Conservation (phyloP, 23 red algal species). For the Porphyridium purpureum region DNA sequence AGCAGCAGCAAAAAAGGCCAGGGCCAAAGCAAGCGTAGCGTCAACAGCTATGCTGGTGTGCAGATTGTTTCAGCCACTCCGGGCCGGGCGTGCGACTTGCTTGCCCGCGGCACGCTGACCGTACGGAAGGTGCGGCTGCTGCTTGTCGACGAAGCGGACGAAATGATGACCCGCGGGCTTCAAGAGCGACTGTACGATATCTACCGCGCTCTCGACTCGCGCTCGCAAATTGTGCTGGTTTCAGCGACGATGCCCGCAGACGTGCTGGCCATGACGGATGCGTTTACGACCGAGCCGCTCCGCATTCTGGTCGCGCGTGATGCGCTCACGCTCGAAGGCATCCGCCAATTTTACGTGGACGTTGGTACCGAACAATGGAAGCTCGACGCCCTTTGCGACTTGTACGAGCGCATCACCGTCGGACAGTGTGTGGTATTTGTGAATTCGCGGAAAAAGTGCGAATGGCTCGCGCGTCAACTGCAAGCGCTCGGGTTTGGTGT, state of each 20-base stretch:
- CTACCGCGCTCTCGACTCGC: conserved; percentile 40
- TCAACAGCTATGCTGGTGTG: conserved; percentile 27
- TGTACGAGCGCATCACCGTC: conserved; percentile 65
- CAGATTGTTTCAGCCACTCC: conserved; percentile 71
- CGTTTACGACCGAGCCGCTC: conserved; percentile 71
- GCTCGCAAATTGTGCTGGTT: conserved; percentile 69
- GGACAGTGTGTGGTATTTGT: conserved; percentile 54
- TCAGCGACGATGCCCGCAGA: conserved; percentile 59
- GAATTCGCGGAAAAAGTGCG: conserved; percentile 65
- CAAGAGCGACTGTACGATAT: conserved; percentile 91
- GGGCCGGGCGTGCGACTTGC: conserved; percentile 70
- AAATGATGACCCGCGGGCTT: conserved; percentile 68
- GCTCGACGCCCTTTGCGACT: conserved; percentile 82
- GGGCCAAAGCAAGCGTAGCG: conserved; percentile 8
- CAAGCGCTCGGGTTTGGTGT: conserved; percentile 46
- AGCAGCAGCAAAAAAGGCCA: neutral
- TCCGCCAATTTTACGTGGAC: conserved; percentile 74
- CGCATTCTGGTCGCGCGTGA: conserved; percentile 67
- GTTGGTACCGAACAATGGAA: conserved; percentile 90
- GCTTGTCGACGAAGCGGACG: conserved; percentile 82
- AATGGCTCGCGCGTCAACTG: conserved; percentile 69
- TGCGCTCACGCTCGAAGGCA: conserved; percentile 61
- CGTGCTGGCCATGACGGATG: conserved; percentile 47
- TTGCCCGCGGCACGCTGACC: conserved; percentile 32
- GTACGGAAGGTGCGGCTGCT: conserved; percentile 14